Evolutionary conservation across 1,284 basidiomycete species (phyloP), one percentile per base, ranked within the genome.

Genomic region (Athelia psychrophila): DNA sequence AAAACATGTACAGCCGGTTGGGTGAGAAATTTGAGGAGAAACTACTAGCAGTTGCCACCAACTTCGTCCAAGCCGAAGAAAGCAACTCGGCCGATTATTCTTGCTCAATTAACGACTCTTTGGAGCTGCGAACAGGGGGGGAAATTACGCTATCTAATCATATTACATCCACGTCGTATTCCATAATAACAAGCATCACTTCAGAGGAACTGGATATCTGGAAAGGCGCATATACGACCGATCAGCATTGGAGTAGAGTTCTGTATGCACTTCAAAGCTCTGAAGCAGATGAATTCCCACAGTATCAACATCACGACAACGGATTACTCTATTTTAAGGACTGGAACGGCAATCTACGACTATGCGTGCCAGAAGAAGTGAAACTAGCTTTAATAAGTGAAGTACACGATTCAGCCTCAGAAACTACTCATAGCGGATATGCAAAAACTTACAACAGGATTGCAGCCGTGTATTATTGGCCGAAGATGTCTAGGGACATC

Each of bases 351-450:
- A 58, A 58, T 27, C 55, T 51, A 36, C 50, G 58, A 12, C 44
- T 66, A n/a, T 65, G 61, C 44, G 57, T 67, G 3, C 65, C 65
- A 16, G 23, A 56, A 42, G 13, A 32, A 16, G 32, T 60, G n/a
- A 42, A 53, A 15, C 3, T 47, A 0, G 19, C 50, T 30, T 47
- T 70, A 1, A 58, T 71, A 30, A 44, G 47, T 13, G 58, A 64
- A 50, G 48, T 56, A 0, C 70, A 71, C 55, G 58, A 71, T 19
- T 44, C 51, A 16, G 15, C 48, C 10, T 46, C 33, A 0, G 63
- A 64, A 30, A 56, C 60, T 2, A 64, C 68, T 3, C 73, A 73
- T 57, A 57, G 9, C n/a, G n/a, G n/a, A n/a, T n/a, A n/a, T n/a
- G 51, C 57, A 19, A 62, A 65, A 44, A 62, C 61, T 1, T 60